Conservation (phyloP, 1,284 basidiomycete genomes). For the Gymnopus androsaceus region DNA sequence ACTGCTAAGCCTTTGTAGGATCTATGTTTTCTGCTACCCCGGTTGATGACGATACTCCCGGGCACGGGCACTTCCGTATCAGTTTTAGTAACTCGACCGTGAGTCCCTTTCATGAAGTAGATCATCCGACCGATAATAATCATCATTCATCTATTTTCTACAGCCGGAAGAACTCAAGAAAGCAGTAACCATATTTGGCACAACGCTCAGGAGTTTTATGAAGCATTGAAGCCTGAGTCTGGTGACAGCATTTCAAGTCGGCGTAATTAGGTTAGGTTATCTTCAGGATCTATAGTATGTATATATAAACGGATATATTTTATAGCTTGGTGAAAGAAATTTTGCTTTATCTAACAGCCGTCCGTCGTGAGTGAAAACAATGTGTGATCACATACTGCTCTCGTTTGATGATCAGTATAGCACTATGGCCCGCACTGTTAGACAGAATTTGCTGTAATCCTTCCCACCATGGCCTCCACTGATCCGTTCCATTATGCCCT, state of each 20-base stretch:
- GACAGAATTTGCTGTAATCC: background rate
- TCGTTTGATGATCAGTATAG: too few species aligned
- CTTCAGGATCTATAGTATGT: background rate
- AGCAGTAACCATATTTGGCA: conserved; percentile 46
- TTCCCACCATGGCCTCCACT: conserved; percentile 6
- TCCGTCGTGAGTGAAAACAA: too few species aligned
- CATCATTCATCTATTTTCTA: background rate
- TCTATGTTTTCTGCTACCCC: conserved; percentile 52
- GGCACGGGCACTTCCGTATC: conserved; percentile 61
- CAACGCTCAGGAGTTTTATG: conserved; percentile 36
- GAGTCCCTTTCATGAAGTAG: conserved; percentile 24
- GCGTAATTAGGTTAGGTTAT: background rate
- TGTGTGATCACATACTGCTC: too few species aligned
- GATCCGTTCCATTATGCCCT: conserved; percentile 8
- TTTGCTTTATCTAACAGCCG: too few species aligned
- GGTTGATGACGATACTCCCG: conserved; percentile 30
- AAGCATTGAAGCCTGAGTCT: background rate
- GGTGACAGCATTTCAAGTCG: too few species aligned
- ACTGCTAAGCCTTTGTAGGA: conserved; percentile 23
- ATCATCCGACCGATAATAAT: too few species aligned
- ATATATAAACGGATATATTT: too few species aligned
- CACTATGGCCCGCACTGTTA: background rate
- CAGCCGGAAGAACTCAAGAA: conserved; percentile 46
- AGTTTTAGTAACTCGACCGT: conserved; percentile 63
- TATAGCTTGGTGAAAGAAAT: too few species aligned